Evolutionary conservation across 805 yeast genomes (phyloP), one percentile per base, ranked within the genome.

Genomic region (Zygotorulaspora sp.): DNA sequence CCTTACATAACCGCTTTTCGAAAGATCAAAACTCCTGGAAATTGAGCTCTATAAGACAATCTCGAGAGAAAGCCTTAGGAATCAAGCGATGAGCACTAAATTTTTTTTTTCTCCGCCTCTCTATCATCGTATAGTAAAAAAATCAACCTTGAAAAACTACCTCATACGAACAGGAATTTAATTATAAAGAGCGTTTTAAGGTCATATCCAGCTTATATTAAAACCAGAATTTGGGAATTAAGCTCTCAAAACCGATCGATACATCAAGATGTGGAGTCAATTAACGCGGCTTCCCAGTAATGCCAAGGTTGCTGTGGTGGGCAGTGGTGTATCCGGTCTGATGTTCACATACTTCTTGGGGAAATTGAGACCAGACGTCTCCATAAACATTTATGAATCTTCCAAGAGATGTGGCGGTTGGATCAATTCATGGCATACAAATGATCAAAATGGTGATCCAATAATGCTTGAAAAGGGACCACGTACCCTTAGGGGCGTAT

Each of bases 271-370:
- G 60, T 19, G 43, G 29, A 28, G 41, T 16, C 48, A 43, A 25
- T 35, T 53, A 19, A 38, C 43, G 9, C 49, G 46, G 32, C 31
- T 58, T 22, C 57, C 62, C 3, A 24, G 36, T 7, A 55, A 62
- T 32, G 48, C 76, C 1, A 59, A 60, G 14, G 78, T 88, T 2
- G 88, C 83, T 0, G 83, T 89, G 0, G 55, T 88, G 1, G 98
- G 98, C 0, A 81, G 84, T 1, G 98, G 98, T 0, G 74, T 90
- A 2, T 83, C 96, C 0, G 97, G 97, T 0, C 66, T 92, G 3
- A 67, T 87, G 2, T 83, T 74, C 53, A 75, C 83, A 1, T 83
- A 80, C 51, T 83, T 81, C 52, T 65, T 88, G 10, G 67, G 71
- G 23, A 74, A 72, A 38, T 58, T 86, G n/a, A 68, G 95, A 35